These are phyloP conservation scores for Aspergillus flavus DNA, from an alignment of 2,329 filamentous ascomycete species.

Conservation along the genomic window DNA sequence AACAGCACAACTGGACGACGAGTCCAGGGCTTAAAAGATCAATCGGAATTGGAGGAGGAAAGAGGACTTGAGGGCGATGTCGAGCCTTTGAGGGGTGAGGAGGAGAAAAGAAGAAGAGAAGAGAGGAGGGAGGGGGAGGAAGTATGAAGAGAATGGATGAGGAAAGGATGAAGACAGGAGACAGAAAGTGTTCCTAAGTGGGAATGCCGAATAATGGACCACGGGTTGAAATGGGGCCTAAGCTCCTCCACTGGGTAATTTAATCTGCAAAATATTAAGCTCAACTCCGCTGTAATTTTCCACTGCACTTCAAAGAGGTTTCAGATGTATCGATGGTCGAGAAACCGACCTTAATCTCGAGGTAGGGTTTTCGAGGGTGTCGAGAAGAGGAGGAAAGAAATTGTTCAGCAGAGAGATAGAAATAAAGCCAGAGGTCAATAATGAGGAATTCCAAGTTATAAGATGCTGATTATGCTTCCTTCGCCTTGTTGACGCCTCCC, in stretches of 20 bases:
- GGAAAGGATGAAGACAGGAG: slow-evolving; percentile 20
- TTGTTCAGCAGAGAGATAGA: not conserved
- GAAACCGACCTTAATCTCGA: not conserved
- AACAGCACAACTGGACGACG: slow-evolving; percentile 22
- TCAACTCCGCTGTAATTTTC: slow-evolving; percentile 14
- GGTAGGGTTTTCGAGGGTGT: not conserved
- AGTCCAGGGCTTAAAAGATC: slow-evolving; percentile 19
- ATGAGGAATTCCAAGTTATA: slow-evolving; percentile 12
- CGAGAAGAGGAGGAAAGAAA: slow-evolving; percentile 1
- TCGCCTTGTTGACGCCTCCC: slow-evolving; percentile 15
- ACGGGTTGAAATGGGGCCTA: slow-evolving; percentile 24
- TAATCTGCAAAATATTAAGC: slow-evolving; percentile 24
- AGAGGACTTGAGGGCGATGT: slow-evolving; percentile 5
- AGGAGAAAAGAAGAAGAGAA: slow-evolving; percentile 11
- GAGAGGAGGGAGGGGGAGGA: slow-evolving; percentile 11
- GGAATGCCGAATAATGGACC: slow-evolving; percentile 25
- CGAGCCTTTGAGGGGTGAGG: slow-evolving; percentile 13
- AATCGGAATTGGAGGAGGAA: slow-evolving; percentile 5
- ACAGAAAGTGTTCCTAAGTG: slow-evolving; percentile 22
- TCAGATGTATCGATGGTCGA: slow-evolving; percentile 5
- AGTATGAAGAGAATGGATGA: slow-evolving; percentile 18
- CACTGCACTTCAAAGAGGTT: not conserved
- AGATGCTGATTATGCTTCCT: slow-evolving; percentile 11
- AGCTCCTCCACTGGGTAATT: slow-evolving; percentile 21
- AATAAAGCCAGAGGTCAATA: not conserved